Base-by-base conservation (phyloP, 371 early-diverging fungal genomes). In the Umbelopsis sp. region DNA sequence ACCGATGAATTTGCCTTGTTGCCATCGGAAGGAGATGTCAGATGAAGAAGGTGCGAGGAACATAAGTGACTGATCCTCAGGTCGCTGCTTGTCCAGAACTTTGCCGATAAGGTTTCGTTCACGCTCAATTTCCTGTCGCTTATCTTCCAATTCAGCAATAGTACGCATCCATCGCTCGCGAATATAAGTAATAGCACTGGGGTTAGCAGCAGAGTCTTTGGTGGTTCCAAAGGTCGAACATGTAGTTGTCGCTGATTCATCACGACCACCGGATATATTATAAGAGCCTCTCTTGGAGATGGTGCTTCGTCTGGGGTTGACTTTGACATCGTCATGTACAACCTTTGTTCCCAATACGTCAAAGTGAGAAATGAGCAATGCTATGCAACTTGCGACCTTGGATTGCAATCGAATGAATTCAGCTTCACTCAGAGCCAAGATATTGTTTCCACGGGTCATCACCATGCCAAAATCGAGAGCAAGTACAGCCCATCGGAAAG, bases 401-500 rank as follows among this genome's bases (percentile, higher is more conserved):
- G 86, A 76, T 50, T 89, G 91, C 20, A 96, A 70, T 62, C 85
- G 82, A 3, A 80, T 80, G 74, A 94, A 96, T 51, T 93, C 94
- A 9, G 76, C 73, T 63, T 91, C 92, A 7, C 76, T 82, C 69
- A 92, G 74, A 4, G 87, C 84, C 5, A 91, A 81, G 50, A 94
- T 89, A 35, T 89, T 88, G 65, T 86, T 87, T 53, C 91, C 92
- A n/a, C 89, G 85, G 63, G 92, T 91, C 80, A 91, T 88, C 20
- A 86, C 76, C 88, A 93, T 91, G 2, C 93, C 91, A 74, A 93
- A 93, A 72, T 94, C 93, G 2, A 96, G 84, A 1, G 95, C 95
- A 53, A 88, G 81, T 46, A 96, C 91, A 4, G 92, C 92, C 96
- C 96, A 96, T 25, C 93, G 87, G 80, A 94, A 93, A 0, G 95